phyloP scores from a whole-genome alignment of 1,284 basidiomycete genomes.

The Papiliotrema flavescens region DNA sequence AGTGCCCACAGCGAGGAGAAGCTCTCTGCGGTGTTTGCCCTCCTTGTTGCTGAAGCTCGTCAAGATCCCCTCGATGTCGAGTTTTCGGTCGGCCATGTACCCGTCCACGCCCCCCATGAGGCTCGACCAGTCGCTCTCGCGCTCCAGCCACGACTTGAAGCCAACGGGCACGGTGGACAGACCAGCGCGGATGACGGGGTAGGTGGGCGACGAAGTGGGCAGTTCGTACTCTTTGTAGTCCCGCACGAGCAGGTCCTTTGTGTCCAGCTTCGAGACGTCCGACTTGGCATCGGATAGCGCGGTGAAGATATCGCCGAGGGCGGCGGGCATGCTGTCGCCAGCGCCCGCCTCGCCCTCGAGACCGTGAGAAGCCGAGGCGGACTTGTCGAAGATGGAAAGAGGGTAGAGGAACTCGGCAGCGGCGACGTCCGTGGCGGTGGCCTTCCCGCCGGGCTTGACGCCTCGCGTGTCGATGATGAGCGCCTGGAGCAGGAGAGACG shows the following conservation, averaged over 20 bases:
- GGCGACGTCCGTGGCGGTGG: constrained; percentile 59
- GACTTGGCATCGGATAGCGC: constrained; percentile 62
- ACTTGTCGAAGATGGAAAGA: constrained; percentile 24
- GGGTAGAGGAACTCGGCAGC: constrained; percentile 60
- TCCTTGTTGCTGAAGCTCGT: constrained; percentile 59
- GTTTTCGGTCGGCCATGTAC: constrained; percentile 64
- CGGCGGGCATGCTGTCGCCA: constrained; percentile 3
- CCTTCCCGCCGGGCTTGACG: constrained; percentile 70
- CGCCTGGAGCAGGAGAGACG: constrained; percentile 71
- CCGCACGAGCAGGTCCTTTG: constrained; percentile 73
- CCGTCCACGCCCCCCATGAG: constrained; percentile 55
- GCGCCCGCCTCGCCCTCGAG: neutral
- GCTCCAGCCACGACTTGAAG: constrained; percentile 57
- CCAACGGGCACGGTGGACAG: constrained; percentile 73
- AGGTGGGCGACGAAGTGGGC: constrained; percentile 41
- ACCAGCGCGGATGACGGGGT: constrained; percentile 55
- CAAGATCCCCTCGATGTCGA: constrained; percentile 70
- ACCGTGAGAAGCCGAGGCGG: no score
- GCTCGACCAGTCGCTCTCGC: constrained; percentile 42
- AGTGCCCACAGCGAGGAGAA: constrained; percentile 59
- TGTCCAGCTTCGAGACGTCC: constrained; percentile 64
- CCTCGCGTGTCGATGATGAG: constrained; percentile 81
- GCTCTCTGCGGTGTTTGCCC: constrained; percentile 65
- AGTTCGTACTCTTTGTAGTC: constrained; percentile 88
- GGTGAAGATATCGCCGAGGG: constrained; percentile 51